A percentile compares a stretch with the other conserved stretches of the same genome.
phyloP scores from a whole-genome alignment of 768 basidiomycete genomes.

The Pleurotus platypus region DNA sequence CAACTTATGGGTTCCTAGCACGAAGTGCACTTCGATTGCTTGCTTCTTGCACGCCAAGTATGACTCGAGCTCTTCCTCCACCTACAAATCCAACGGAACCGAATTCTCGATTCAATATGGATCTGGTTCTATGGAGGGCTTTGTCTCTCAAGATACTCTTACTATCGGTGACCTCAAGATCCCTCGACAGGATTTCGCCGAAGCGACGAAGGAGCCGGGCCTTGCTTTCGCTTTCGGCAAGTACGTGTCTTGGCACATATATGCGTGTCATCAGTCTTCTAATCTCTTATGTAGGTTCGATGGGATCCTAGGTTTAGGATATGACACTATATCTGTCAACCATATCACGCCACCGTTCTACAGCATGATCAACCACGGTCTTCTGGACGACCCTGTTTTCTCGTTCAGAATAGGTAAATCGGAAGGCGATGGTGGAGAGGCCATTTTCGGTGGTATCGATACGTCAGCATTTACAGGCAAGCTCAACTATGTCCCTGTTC shows the following conservation, averaged over 20 bases:
- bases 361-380: conserved; percentile 77
- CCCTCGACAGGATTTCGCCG: conserved; percentile 82
- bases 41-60: conserved; percentile 96
- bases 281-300: conserved; percentile 63
- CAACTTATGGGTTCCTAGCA: conserved; percentile 93
- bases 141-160: conserved; percentile 81
- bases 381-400: conserved; percentile 86
- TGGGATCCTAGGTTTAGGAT: conserved; percentile 91
- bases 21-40: conserved; percentile 79
- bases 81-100: conserved; percentile 88
- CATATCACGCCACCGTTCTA: conserved; percentile 93
- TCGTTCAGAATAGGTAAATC: conserved; percentile 90
- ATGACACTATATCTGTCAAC: conserved; percentile 95
- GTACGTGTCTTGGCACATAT: conserved; percentile 37
- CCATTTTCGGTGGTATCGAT: conserved; percentile 90
- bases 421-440: conserved; percentile 88
- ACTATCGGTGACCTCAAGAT: conserved; percentile 81
- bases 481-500: conserved; percentile 83
- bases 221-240: conserved; percentile 96
- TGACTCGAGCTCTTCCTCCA: conserved; percentile 70
- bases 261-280: background rate
- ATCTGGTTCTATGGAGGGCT: conserved; percentile 95
- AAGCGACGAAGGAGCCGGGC: conserved; percentile 94
- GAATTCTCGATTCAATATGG: conserved; percentile 92
- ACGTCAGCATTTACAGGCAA: conserved; percentile 69